phyloP scores from a whole-genome alignment of 164 flowering plant genomes.

The Tetrastigma voinierianum region DNA sequence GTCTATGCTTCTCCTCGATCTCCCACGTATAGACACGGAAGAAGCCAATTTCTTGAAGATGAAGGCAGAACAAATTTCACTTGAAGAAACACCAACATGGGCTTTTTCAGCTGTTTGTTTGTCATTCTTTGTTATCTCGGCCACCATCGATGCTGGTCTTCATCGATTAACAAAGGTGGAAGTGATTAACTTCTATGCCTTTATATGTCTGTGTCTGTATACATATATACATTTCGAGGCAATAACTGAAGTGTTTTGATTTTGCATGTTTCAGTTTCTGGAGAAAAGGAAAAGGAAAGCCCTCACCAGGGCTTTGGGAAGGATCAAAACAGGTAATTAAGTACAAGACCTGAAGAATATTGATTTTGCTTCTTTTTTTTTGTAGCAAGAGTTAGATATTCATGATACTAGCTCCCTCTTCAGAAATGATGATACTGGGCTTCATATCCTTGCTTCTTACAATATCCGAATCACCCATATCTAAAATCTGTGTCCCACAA shows the following conservation, averaged over 20 bases:
- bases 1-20: background rate
- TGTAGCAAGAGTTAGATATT: too few species aligned
- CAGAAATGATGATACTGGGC: constrained; percentile 20
- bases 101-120: constrained; percentile 13
- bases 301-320: constrained; percentile 10
- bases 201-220: background rate
- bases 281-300: constrained; percentile 17
- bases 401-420: too few species aligned
- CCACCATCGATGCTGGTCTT: constrained; percentile 5
- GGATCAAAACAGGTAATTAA: constrained; percentile 15
- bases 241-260: background rate
- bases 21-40: background rate
- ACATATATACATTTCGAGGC: background rate
- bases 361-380: too few species aligned
- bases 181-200: background rate
- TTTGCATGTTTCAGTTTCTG: constrained; percentile 12
- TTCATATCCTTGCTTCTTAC: constrained; percentile 15
- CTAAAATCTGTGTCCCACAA: constrained; percentile 16
- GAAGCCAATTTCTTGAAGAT: background rate
- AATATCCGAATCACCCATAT: constrained; percentile 10
- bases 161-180: constrained; percentile 12
- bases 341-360: background rate
- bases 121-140: constrained; percentile 5
- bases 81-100: constrained; percentile 25
- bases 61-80: constrained; percentile 3